A percentile compares a stretch with the other conserved stretches of the same genome.
phyloP scores from a whole-genome alignment of 1,139 yeast genomes.

The Yamadazyma siamensis region DNA sequence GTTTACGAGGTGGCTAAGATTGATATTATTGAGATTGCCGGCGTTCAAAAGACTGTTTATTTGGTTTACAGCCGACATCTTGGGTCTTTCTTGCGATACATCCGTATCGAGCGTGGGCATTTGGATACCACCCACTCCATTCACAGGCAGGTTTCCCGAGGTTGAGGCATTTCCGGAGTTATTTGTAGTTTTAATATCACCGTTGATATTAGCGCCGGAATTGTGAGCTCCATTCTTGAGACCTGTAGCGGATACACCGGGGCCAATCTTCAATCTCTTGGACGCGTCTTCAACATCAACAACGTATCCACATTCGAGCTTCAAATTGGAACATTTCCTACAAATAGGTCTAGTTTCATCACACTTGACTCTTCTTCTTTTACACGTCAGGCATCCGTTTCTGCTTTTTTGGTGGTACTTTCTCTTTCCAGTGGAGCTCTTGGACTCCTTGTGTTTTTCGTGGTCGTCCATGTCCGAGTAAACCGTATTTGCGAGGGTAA shows the following conservation, averaged over 20 bases:
- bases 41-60: constrained; percentile 29
- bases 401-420: constrained; percentile 85
- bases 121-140: too few relatives aligned
- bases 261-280: background rate
- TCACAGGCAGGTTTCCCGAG: too few relatives aligned
- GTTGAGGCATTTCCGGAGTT: too few relatives aligned
- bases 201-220: background rate
- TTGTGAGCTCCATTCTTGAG: too few relatives aligned
- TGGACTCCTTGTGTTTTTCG: constrained; percentile 6
- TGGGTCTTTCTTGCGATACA: too few relatives aligned
- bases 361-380: constrained; percentile 84
- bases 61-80: too few relatives aligned
- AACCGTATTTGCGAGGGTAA: too few relatives aligned
- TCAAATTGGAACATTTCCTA: constrained; percentile 72
- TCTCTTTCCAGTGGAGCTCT: constrained; percentile 45
- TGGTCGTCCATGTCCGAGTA: background rate
- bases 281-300: constrained; percentile 3
- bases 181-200: background rate
- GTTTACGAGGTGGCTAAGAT: constrained; percentile 44
- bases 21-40: constrained; percentile 44
- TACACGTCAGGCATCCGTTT: constrained; percentile 86
- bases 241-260: background rate
- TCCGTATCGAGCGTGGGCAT: too few relatives aligned
- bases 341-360: constrained; percentile 84
- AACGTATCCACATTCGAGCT: constrained; percentile 67